Evolutionary conservation across 495 filamentous ascomycete genomes (phyloP).

Genomic region (Tirmania nivea): DNA sequence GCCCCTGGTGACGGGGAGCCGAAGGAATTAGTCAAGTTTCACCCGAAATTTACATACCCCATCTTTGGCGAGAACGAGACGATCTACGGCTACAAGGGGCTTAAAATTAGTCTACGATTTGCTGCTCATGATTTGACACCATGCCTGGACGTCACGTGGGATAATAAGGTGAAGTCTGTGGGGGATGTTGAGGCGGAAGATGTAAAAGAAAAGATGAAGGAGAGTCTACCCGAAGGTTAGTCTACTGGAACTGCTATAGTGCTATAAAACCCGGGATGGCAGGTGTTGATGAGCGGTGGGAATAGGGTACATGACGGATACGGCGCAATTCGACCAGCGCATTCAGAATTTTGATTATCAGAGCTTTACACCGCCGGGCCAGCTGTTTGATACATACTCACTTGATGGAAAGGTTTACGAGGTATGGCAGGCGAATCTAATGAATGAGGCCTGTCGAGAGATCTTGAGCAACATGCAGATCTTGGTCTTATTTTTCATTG

Average conservation of each 20-base stretch:
- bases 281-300: not conserved
- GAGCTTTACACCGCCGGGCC: conserved; percentile 35
- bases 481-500: conserved; percentile 69
- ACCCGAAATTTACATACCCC: conserved; percentile 70
- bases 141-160: conserved; percentile 45
- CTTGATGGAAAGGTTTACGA: conserved; percentile 24
- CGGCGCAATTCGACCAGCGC: conserved; percentile 4
- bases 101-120: conserved; percentile 56
- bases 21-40: conserved; percentile 43
- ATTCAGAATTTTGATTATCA: conserved; percentile 6
- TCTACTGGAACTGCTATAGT: not conserved
- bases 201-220: conserved; percentile 39
- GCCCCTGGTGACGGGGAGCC: conserved; percentile 32
- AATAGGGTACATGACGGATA: not conserved
- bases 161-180: conserved; percentile 48
- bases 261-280: not conserved
- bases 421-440: conserved; percentile 31
- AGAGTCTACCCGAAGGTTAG: conserved; percentile 46
- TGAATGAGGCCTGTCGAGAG: conserved; percentile 32
- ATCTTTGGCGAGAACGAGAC: conserved; percentile 80
- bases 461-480: conserved; percentile 62
- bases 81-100: conserved; percentile 72
- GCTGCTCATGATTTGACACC: conserved; percentile 64
- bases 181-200: conserved; percentile 50
- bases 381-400: conserved; percentile 22